Conservation (phyloP, 148 eudicot genomes). For the Oxyria digyna region DNA sequence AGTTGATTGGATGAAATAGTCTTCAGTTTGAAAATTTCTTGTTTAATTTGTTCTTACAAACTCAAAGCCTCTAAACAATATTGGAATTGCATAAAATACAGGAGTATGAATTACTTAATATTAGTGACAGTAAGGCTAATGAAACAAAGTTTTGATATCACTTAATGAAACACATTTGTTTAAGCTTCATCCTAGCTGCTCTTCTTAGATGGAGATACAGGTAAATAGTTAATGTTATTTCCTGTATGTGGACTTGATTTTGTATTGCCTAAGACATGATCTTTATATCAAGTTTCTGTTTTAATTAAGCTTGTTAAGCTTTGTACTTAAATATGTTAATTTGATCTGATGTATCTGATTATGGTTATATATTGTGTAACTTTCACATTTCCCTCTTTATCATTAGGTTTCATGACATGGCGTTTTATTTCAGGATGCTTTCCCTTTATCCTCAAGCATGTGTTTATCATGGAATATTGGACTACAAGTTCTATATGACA, state of each 20-base stretch:
- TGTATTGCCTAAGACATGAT: neutral
- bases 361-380: neutral
- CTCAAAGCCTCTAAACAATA: neutral
- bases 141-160: no score
- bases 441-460: neutral
- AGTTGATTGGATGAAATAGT: neutral
- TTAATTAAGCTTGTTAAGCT: neutral
- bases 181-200: slow-evolving; percentile 18
- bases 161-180: neutral
- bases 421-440: neutral
- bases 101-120: no score
- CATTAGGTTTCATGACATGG: neutral
- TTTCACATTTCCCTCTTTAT: neutral
- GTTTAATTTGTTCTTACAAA: neutral
- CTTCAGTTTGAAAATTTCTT: neutral
- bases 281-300: neutral
- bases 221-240: slow-evolving; percentile 20
- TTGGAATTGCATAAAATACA: neutral
- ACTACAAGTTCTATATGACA: neutral
- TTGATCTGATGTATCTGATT: neutral
- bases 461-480: neutral
- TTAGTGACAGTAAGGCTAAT: no score
- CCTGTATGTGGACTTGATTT: neutral
- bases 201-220: slow-evolving; percentile 95
- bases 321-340: neutral